Conservation (phyloP, 768 basidiomycete species). For the Boletus sp. region DNA sequence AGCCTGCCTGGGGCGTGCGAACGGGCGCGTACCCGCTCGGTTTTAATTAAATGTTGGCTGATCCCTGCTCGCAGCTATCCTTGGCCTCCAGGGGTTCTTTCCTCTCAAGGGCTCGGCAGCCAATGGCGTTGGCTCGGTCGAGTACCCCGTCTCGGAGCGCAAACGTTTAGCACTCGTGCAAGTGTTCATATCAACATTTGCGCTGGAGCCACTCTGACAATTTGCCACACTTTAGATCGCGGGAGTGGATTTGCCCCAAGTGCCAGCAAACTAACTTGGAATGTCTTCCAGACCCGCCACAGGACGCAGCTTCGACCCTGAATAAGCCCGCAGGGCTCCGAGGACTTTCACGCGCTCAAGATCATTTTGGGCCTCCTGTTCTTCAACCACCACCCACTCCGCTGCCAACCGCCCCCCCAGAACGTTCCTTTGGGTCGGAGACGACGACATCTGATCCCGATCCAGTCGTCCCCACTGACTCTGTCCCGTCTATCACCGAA, state of each 20-base stretch:
- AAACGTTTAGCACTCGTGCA: conserved; percentile 75
- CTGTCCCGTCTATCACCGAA: conserved; percentile 6
- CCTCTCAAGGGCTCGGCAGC: conserved; percentile 86
- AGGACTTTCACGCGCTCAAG: conserved; percentile 20
- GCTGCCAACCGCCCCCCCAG: conserved; percentile 18
- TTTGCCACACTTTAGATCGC: conserved; percentile 49
- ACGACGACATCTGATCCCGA: conserved; percentile 16
- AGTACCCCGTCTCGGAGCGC: conserved; percentile 70
- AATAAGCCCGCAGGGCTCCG: conserved; percentile 15
- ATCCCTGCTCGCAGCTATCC: conserved; percentile 56
- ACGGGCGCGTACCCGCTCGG: conserved; percentile 55
- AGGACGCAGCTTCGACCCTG: conserved; percentile 15
- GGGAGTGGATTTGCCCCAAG: conserved; percentile 75
- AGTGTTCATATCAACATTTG: conserved; percentile 31
- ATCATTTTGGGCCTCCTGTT: conserved; percentile 16
- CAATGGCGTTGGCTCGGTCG: conserved; percentile 83
- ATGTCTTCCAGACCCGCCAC: conserved; percentile 64
- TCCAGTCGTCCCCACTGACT: conserved; percentile 10
- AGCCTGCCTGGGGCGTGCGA: conserved; percentile 96
- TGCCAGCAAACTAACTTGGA: conserved; percentile 67
- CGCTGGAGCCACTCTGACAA: conserved; percentile 8
- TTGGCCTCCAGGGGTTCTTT: conserved; percentile 87
- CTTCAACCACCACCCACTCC: conserved; percentile 13
- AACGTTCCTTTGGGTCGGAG: conserved; percentile 15
- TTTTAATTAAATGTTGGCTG: conserved; percentile 11